Evolutionary conservation across 164 flowering plant genomes (phyloP), one percentile per base, ranked within the genome.

Genomic region (Liquidambar formosana): DNA sequence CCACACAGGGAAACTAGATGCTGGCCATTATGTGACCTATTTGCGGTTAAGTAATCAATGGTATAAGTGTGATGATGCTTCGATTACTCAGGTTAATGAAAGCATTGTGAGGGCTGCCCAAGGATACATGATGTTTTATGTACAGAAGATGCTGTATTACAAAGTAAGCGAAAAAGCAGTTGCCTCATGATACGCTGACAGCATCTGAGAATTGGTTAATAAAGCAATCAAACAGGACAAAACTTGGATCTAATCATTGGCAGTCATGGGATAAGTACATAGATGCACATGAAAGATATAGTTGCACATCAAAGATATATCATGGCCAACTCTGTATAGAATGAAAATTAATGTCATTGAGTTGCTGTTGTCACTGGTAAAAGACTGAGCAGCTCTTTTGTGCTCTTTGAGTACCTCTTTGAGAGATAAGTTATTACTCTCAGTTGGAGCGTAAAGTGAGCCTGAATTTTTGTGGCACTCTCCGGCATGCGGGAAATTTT

Each of bases 61-160:
- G 98, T 94, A 89, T 82, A 94, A 89, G 72, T 94, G 97, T 72
- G 97, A 94, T 67, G 97, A 94, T 80, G 88, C 96, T 23, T 93
- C 96, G 98, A 83, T 93, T 14, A 79, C 85, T 46, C 87, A 82
- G 75, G 98, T 92, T 14, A 85, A 81, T 67, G 97, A 92, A 65
- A 77, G 65, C 49, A 71, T 80, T 14, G 98, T 94, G 66, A 83
- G 98, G 78, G 87, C 94, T 60, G 78, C 95, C 16, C 93, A 94
- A 76, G 87, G 95, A 25, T 92, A 94, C 76, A 89, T 94, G 98
- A 76, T 94, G 78, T 94, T 86, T 73, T 94, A 94, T 79, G 92
- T 89, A 62, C 98, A 92, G 83, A 90, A 92, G 79, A 84, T 59
- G 82, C 81, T 89, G 44, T 82, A 77, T 75, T 77, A 82, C 73